Evolutionary conservation across 768 basidiomycete species (phyloP), one percentile per base, ranked within the genome.

Genomic region (Suillus spraguei): DNA sequence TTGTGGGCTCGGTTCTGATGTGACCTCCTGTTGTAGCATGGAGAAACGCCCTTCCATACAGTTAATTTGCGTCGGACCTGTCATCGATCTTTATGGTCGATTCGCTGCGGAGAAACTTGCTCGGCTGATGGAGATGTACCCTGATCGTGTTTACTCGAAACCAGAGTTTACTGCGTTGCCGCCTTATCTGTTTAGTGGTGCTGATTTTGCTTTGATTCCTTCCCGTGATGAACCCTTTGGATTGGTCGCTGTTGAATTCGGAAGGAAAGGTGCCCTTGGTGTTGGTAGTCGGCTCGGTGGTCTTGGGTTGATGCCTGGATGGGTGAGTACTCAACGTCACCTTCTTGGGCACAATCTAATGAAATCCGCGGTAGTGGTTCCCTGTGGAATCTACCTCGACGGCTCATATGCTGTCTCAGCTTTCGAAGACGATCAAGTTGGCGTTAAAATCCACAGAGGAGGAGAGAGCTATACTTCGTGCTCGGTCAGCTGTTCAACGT

Each of bases 191-290:
- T 97, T 97, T 81, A 90, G 90, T 68, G 95, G 95, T 69, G 95
- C 95, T 46, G 95, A 97, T 74, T 97, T 97, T 66, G 95, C 95
- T 36, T 78, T 97, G 64, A 97, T 97, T 68, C 95, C 95, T 14
- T 97, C 95, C 60, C 90, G 95, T 76, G 95, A 97, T 72, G 95
- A 97, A 71, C 95, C 95, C 3, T 97, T 97, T 77, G 95, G 95
- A 79, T 80, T 97, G 52, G 95, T 97, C 36, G 95, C 95, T 59
- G 95, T 97, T 67, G 95, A 97, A 74, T 97, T 97, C 77, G 95
- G 95, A 75, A 82, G 95, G 68, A 97, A 97, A 76, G 95, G 95
- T 82, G 95, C 95, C 61, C 86, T 97, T 60, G 95, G 95, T 79
- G 95, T 97, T 67, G 95, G 95, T 67, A 88, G 90, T 80, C 91